Base-by-base conservation (phyloP, 495 filamentous ascomycete genomes). In the Aspergillus coremiiformis region DNA sequence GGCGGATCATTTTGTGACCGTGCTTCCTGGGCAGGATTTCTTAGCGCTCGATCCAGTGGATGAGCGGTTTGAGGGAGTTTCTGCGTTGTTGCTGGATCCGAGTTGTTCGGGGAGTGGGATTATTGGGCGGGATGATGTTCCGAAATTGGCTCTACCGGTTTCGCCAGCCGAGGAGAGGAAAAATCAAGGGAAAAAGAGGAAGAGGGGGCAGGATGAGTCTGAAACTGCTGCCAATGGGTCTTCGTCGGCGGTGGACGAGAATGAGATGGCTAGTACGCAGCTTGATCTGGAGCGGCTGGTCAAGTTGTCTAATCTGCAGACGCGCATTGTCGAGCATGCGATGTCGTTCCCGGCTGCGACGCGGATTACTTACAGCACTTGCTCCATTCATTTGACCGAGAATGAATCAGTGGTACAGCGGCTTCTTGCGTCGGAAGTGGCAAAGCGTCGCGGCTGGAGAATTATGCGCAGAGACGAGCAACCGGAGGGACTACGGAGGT, bases 41-140 rank as follows among this genome's bases (percentile, higher is more conserved):
- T 69, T 96, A 3, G 80, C 77, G 5, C 69, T 86, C 1, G 77
- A 90, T 56, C 89, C 92, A 0, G 53, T 66, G 8, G 74, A 77
- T 39, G 39, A 58, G 1, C 72, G 68, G 6, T 79, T 82, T 53
- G 63, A 64, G 9, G 69, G 78, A 10, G 87, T 96, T 5, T 78
- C 80, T 0, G 84, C 84, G 11, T 66, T 98, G 21, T 70, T 98
- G 4, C 78, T 98, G 0, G 94, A 98, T 65, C 93, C 93, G 0
- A 92, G 86, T 57, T 98, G 93, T 59, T 95, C 90, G 0, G 93
- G 93, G 0, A 95, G 88, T 62, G 93, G 93, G 0, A 98, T 98
- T 21, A 83, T 96, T 8, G 88, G 90, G 5, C 79, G 93, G 10
- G 86, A 95, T 33, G 88, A 90, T 48, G 74, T 80, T 45, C 82